Evolutionary conservation across 2,329 filamentous ascomycete species (phyloP), one percentile per base, ranked within the genome.

Genomic region (Massarina eburnea): DNA sequence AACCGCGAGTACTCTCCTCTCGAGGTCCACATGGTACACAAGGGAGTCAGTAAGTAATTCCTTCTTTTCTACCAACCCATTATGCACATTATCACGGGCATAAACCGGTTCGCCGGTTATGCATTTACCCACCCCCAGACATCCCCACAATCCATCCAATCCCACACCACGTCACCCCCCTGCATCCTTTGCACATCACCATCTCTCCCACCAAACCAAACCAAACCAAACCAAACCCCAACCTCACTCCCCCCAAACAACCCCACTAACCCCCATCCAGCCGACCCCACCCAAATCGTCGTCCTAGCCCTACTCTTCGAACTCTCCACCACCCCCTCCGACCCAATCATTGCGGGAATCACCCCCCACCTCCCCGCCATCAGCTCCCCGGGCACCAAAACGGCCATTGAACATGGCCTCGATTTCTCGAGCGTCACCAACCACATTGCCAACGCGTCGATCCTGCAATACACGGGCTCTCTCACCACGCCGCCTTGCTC

Each of bases 401-500:
- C 55, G 4, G 17, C 49, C 8, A 68, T 69, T 46, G 42, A 51
- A 1, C 40, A 33, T 5, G 63, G 64, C n/a, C 71, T 81, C 8
- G 64, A 73, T 61, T 78, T 80, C 67, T 55, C 58, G 24, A 66
- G 66, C 38, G 59, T 80, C 1, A 59, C 68, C 22, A 37, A 53
- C 8, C 61, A 69, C 30, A 59, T 80, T 37, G 41, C 63, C 2
- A 64, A 70, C 19, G 69, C 68, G 8, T 58, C 64, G 4, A 65
- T 80, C 43, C 76, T 73, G 56, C 72, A 73, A 46, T 85, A 85
- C 71, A 63, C 66, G 10, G 82, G 82, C 17, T 83, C 80, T 15
- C 71, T 85, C 37, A 85, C 82, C 32, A 84, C 81, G 0, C 82
- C 83, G 17, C 82, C 82, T 3, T 85, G 82, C 68, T 72, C 73